A percentile compares a stretch with the other conserved stretches of the same genome.
Evolutionary conservation across 257 asterid genomes (phyloP).

Genomic region (Nicotiana otophora): DNA sequence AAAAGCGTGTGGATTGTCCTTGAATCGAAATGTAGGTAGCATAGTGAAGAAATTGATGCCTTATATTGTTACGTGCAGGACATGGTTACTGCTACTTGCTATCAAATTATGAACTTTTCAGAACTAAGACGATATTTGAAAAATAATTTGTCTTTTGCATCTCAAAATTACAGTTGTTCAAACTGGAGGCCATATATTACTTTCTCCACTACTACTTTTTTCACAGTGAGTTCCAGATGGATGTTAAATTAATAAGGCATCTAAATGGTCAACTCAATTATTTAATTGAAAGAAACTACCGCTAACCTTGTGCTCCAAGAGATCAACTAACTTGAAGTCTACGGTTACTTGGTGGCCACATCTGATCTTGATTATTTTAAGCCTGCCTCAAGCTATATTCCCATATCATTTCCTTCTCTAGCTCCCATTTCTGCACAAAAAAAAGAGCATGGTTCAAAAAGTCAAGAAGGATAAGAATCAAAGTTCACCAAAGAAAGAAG

Average conservation of each 20-base stretch:
- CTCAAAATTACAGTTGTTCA: neutral
- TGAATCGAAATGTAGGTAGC: neutral
- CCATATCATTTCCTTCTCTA: neutral
- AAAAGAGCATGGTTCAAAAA: neutral
- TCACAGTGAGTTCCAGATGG: neutral
- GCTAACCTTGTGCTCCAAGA: conserved; percentile 1
- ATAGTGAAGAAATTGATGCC: neutral
- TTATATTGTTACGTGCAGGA: neutral
- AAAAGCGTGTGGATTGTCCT: neutral
- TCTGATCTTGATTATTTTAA: neutral
- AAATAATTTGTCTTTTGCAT: neutral
- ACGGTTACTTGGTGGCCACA: neutral
- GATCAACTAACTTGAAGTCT: neutral
- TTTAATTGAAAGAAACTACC: neutral
- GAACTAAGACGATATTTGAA: neutral
- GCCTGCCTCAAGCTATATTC: neutral
- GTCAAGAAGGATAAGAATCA: conserved; percentile 4
- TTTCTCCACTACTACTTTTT: neutral
- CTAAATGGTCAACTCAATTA: conserved; percentile 2
- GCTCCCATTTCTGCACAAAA: neutral
- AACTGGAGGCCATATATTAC: neutral
- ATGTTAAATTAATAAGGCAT: neutral
- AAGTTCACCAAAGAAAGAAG: neutral
- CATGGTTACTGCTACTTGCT: neutral
- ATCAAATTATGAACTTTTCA: neutral